Percentiles rank a stretch among this genome's conserved stretches.
Conservation (phyloP, 108 stramenopile species). For the Chaetoceros tenuissimus region DNA sequence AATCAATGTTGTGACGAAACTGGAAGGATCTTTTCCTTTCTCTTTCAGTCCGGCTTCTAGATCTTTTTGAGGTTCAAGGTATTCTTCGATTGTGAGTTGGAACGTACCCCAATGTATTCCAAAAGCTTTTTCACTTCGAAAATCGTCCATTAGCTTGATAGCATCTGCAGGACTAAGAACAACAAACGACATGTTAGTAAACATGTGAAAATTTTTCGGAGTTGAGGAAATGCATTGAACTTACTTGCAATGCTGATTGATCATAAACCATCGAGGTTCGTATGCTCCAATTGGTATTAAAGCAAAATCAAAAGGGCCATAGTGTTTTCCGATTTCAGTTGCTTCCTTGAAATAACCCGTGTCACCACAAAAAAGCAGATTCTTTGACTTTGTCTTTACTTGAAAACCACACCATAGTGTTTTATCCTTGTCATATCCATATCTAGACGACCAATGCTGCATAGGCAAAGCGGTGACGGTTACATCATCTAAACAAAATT, state of each 20-base stretch:
- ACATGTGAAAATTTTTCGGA: no score
- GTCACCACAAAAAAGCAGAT: conserved; percentile 78
- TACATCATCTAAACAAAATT: conserved; percentile 7
- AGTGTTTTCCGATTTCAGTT: conserved; percentile 21
- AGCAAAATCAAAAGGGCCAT: conserved; percentile 78
- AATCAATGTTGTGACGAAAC: conserved; percentile 13
- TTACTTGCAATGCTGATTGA: conserved; percentile 71
- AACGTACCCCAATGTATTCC: conserved; percentile 93
- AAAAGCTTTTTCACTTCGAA: conserved; percentile 47
- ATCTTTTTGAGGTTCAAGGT: conserved; percentile 44
- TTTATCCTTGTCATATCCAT: conserved; percentile 58
- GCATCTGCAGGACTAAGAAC: conserved; percentile 85
- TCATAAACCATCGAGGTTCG: conserved; percentile 82
- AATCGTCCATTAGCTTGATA: conserved; percentile 62
- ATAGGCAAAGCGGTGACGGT: conserved; percentile 53
- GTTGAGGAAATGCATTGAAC: no score
- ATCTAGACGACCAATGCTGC: conserved; percentile 74
- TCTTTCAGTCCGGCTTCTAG: conserved; percentile 6
- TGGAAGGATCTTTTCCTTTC: neutral
- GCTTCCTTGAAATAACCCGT: conserved; percentile 55
- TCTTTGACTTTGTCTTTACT: conserved; percentile 12
- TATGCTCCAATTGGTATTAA: conserved; percentile 95
- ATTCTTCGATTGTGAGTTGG: conserved; percentile 65
- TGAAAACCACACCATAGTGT: conserved; percentile 76
- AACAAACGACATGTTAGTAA: no score